Conservation (phyloP, 2,329 filamentous ascomycete species). For the Aureobasidium subglaciale region DNA sequence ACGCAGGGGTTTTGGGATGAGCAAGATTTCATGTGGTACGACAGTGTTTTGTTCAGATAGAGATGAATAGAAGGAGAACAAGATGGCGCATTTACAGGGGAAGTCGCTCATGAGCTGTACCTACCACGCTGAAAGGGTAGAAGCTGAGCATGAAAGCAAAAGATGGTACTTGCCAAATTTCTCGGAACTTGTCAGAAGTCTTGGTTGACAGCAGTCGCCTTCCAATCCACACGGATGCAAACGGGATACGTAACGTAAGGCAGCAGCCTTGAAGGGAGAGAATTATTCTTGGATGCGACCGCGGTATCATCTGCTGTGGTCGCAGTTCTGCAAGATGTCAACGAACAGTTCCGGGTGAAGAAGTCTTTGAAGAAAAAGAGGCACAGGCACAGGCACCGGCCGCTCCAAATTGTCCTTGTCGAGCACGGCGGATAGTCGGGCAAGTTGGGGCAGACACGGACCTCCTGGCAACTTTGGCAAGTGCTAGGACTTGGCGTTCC, state of each 20-base stretch:
- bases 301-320: neutral
- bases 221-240: neutral
- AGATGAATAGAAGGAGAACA: neutral
- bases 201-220: neutral
- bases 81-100: too few relatives aligned
- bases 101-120: neutral
- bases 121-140: neutral
- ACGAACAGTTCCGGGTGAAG: neutral
- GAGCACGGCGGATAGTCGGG: conserved; percentile 7
- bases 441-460: neutral
- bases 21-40: neutral
- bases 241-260: neutral
- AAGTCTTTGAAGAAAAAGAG: conserved; percentile 3
- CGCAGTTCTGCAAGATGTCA: neutral
- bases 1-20: conserved; percentile 4
- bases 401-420: neutral
- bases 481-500: neutral
- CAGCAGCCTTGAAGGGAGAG: neutral
- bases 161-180: neutral
- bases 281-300: neutral
- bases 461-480: neutral
- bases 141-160: neutral
- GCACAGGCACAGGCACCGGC: neutral
- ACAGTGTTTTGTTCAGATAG: neutral
- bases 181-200: conserved; percentile 7